Percentiles rank a stretch among this genome's conserved stretches.
Evolutionary conservation across 1,284 basidiomycete genomes (phyloP).

Genomic region (Naganishia sp.): DNA sequence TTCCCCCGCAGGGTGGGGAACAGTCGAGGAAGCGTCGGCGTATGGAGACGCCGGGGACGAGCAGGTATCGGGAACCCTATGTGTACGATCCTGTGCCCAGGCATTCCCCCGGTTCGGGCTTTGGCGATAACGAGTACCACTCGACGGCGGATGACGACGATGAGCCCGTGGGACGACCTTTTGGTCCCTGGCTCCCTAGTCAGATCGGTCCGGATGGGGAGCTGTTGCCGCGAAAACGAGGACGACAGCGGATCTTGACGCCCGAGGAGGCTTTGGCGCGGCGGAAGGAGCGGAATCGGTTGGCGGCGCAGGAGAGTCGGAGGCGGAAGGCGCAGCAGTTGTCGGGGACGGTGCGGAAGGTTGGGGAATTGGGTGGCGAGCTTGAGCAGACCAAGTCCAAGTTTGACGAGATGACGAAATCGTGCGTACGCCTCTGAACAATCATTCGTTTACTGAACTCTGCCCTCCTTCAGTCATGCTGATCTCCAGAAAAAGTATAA

Average conservation of each 20-base stretch:
- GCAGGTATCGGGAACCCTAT: conserved; percentile 18
- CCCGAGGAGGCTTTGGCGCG: conserved; percentile 31
- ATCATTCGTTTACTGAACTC: background rate
- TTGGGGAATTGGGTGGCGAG: conserved; percentile 24
- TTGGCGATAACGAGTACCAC: conserved; percentile 12
- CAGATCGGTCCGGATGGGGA: conserved; percentile 27
- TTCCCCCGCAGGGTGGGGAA: background rate
- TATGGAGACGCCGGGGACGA: conserved; percentile 25
- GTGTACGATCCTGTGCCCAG: conserved; percentile 12
- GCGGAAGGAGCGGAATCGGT: conserved; percentile 28
- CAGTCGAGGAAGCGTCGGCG: conserved; percentile 9
- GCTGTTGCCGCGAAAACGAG: conserved; percentile 22
- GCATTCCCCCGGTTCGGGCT: conserved; percentile 1
- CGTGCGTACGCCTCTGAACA: conserved; percentile 5
- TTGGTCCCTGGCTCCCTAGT: conserved; percentile 24
- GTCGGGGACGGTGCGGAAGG: conserved; percentile 20
- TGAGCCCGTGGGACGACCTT: conserved; percentile 20
- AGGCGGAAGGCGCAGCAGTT: conserved; percentile 28
- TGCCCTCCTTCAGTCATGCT: background rate
- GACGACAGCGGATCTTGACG: conserved; percentile 23
- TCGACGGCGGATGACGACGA: conserved; percentile 24
- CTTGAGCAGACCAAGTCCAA: conserved; percentile 16
- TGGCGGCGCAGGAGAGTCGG: conserved; percentile 30
- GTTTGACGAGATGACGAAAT: conserved; percentile 24
- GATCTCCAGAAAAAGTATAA: conserved; percentile 19